phyloP scores from a whole-genome alignment of 768 basidiomycete genomes.

The Xanthoconium purpureum region DNA sequence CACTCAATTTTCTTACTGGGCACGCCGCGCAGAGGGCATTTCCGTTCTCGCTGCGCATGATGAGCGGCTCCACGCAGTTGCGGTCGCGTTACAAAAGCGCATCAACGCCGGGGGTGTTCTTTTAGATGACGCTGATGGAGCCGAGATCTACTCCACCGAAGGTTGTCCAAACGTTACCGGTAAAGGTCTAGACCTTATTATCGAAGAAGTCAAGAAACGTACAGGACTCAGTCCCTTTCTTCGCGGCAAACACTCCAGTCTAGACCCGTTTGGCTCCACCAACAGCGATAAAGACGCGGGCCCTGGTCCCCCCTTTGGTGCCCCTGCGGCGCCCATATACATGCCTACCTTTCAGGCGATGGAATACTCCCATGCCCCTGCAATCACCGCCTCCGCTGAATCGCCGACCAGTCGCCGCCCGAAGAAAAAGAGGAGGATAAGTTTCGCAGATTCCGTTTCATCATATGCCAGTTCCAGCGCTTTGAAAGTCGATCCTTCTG shows the following conservation, averaged over 20 bases:
- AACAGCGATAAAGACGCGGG: conserved; percentile 35
- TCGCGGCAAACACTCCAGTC: conserved; percentile 48
- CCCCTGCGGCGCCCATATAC: conserved; percentile 32
- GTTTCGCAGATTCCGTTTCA: conserved; percentile 35
- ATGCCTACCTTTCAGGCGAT: conserved; percentile 42
- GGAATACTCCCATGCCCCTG: conserved; percentile 35
- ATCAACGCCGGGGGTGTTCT: conserved; percentile 35
- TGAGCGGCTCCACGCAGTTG: conserved; percentile 39
- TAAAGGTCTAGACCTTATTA: conserved; percentile 48
- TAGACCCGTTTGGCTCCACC: conserved; percentile 47
- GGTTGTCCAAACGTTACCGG: conserved; percentile 43
- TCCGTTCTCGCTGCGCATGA: conserved; percentile 45
- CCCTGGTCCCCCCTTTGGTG: conserved; percentile 25
- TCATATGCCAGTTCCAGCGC: conserved; percentile 32
- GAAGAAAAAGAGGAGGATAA: conserved; percentile 36
- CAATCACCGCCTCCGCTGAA: conserved; percentile 31
- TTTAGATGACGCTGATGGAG: conserved; percentile 25
- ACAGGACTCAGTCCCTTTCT: conserved; percentile 48
- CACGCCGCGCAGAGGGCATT: conserved; percentile 48
- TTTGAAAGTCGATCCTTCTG: conserved; percentile 24
- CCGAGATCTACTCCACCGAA: conserved; percentile 24
- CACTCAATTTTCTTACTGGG: conserved; percentile 54
- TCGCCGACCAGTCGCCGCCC: conserved; percentile 28
- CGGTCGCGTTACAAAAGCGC: conserved; percentile 40
- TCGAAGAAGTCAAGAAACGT: conserved; percentile 48